Conservation (phyloP, 495 filamentous ascomycete genomes). For the Penicillium tannophilum region DNA sequence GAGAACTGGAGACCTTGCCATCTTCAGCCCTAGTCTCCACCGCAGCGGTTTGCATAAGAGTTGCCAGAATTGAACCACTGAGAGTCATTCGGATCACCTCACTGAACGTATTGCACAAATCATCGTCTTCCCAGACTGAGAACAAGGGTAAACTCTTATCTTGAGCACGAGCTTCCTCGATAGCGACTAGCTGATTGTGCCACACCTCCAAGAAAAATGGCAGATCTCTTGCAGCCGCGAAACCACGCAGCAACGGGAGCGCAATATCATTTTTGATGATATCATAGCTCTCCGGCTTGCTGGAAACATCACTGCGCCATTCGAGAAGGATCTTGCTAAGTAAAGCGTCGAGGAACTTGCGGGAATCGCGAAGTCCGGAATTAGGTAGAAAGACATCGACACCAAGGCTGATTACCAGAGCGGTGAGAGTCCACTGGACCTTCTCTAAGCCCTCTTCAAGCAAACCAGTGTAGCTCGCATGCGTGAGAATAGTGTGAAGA, state of each 20-base stretch:
- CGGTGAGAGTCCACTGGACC: slow-evolving; percentile 63
- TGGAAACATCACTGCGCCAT: slow-evolving; percentile 30
- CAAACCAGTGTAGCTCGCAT: slow-evolving; percentile 48
- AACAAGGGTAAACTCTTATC: slow-evolving; percentile 31
- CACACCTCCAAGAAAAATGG: slow-evolving; percentile 67
- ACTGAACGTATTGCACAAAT: slow-evolving; percentile 48
- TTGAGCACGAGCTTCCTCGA: slow-evolving; percentile 42
- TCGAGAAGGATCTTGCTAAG: slow-evolving; percentile 42
- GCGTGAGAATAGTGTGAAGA: slow-evolving; percentile 47
- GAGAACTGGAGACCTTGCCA: slow-evolving; percentile 32
- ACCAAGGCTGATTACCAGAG: slow-evolving; percentile 64
- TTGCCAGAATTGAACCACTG: slow-evolving; percentile 31
- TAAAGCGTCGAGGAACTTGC: slow-evolving; percentile 44
- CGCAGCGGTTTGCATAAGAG: slow-evolving; percentile 38
- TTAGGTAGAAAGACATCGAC: slow-evolving; percentile 69
- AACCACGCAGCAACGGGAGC: slow-evolving; percentile 62
- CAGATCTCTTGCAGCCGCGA: slow-evolving; percentile 65
- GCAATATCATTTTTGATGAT: slow-evolving; percentile 48
- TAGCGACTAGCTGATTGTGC: slow-evolving; percentile 58
- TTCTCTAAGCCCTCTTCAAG: slow-evolving; percentile 37
- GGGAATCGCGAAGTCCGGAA: slow-evolving; percentile 44
- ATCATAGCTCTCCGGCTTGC: slow-evolving; percentile 23
- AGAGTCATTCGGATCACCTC: slow-evolving; percentile 42
- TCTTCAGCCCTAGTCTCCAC: slow-evolving; percentile 29
- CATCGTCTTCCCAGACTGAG: slow-evolving; percentile 63